Evolutionary conservation across 1,284 basidiomycete genomes (phyloP).

Genomic region (Mycosarcoma mackinlayi): DNA sequence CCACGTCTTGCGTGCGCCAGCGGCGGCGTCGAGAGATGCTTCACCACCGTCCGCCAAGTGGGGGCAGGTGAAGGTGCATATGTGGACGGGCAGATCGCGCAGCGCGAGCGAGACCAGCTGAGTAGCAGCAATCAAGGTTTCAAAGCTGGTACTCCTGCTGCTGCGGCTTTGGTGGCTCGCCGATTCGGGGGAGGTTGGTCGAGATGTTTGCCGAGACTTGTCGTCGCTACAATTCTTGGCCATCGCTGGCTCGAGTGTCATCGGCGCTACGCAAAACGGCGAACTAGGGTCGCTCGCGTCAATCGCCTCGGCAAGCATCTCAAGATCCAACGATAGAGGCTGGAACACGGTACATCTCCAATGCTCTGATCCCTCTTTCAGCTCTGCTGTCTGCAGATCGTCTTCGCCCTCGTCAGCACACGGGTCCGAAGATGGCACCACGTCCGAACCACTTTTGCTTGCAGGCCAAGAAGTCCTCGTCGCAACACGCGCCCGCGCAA

Average conservation of each 20-base stretch:
- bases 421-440: slow-evolving; percentile 12
- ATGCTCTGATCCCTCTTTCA: neutral
- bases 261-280: slow-evolving; percentile 22
- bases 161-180: too few species aligned
- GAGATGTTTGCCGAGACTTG: neutral
- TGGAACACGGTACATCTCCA: slow-evolving; percentile 11
- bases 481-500: slow-evolving; percentile 1
- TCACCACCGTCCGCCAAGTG: neutral
- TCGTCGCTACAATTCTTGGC: neutral
- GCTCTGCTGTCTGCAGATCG: neutral
- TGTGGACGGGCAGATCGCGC: slow-evolving; percentile 22
- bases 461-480: neutral
- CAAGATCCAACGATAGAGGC: slow-evolving; percentile 18
- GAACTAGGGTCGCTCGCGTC: slow-evolving; percentile 15
- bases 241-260: neutral
- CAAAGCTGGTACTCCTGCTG: slow-evolving; percentile 5
- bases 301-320: slow-evolving; percentile 13
- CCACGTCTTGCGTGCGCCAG: neutral
- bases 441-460: neutral
- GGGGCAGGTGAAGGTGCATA: slow-evolving; percentile 17
- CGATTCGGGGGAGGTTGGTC: neutral
- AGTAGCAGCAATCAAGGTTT: slow-evolving; percentile 14
- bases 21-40: neutral
- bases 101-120: slow-evolving; percentile 13
- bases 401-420: slow-evolving; percentile 7